Conservation (phyloP, 345 rosid genomes). For the Pseudoturritis turrita region DNA sequence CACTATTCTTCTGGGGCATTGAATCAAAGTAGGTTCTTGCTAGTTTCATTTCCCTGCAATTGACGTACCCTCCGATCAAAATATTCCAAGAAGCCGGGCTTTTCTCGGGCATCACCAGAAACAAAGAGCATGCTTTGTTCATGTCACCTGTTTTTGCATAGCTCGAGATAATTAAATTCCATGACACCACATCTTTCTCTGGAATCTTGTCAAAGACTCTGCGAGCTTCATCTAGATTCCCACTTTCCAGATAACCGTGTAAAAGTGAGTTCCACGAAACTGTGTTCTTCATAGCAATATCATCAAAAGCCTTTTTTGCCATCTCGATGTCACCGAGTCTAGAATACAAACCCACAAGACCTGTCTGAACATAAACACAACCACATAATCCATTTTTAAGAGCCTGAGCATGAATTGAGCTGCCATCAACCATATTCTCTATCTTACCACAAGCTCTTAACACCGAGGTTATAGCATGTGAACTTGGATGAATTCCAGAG, state of each 20-base stretch:
- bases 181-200: conserved; percentile 52
- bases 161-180: conserved; percentile 62
- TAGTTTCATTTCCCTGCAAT: conserved; percentile 32
- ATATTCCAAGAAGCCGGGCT: conserved; percentile 69
- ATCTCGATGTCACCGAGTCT: conserved; percentile 45
- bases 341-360: conserved; percentile 58
- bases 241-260: conserved; percentile 47
- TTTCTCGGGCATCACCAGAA: conserved; percentile 52
- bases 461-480: conserved; percentile 59
- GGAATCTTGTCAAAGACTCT: conserved; percentile 52
- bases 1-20: conserved; percentile 50
- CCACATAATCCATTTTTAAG: conserved; percentile 46
- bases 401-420: conserved; percentile 49
- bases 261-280: conserved; percentile 75
- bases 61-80: conserved; percentile 54
- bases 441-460: conserved; percentile 57
- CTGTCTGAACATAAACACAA: conserved; percentile 69
- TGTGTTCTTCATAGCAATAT: conserved; percentile 43
- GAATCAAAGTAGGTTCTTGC: conserved; percentile 49
- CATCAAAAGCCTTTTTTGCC: conserved; percentile 53
- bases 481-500: conserved; percentile 42
- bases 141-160: conserved; percentile 50
- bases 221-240: conserved; percentile 41
- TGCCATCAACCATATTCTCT: conserved; percentile 32
- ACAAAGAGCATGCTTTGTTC: conserved; percentile 42